Percentiles rank a stretch among this genome's conserved stretches.
phyloP scores from a whole-genome alignment of 1,284 basidiomycete genomes.

The Amylostereum areolatum region DNA sequence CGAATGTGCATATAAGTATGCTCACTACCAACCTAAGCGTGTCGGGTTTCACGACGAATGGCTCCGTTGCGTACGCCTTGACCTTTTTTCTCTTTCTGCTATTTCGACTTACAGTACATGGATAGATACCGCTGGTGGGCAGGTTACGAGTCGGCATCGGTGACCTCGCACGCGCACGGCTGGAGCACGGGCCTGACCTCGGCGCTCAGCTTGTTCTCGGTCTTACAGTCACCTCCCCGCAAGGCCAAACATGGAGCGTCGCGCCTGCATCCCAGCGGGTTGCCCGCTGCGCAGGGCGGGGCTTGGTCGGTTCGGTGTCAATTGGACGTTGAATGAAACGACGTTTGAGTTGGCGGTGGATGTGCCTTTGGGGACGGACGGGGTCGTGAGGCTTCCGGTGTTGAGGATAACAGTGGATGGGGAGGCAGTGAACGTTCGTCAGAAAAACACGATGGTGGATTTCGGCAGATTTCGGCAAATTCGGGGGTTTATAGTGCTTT shows the following conservation, averaged over 20 bases:
- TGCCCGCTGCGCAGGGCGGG: constrained; percentile 34
- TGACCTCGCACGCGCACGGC: constrained; percentile 36
- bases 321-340: constrained; percentile 21
- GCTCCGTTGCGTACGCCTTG: constrained; percentile 31
- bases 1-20: constrained; percentile 41
- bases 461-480: too few relatives aligned
- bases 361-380: constrained; percentile 27
- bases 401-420: constrained; percentile 23
- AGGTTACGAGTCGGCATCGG: constrained; percentile 39
- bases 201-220: constrained; percentile 37
- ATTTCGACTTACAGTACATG: too few relatives aligned
- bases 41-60: constrained; percentile 44
- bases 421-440: background rate
- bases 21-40: constrained; percentile 45
- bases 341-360: constrained; percentile 23
- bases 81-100: too few relatives aligned
- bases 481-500: too few relatives aligned
- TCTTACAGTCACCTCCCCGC: constrained; percentile 30
- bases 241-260: constrained; percentile 34
- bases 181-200: constrained; percentile 30
- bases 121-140: background rate
- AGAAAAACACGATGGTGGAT: too few relatives aligned
- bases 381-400: constrained; percentile 24
- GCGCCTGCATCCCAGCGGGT: constrained; percentile 34
- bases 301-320: constrained; percentile 35